These are phyloP conservation scores for Sphagnum magellanicum DNA, from an alignment of 228 moss, liverwort and hornwort species.

Conservation along the genomic window DNA sequence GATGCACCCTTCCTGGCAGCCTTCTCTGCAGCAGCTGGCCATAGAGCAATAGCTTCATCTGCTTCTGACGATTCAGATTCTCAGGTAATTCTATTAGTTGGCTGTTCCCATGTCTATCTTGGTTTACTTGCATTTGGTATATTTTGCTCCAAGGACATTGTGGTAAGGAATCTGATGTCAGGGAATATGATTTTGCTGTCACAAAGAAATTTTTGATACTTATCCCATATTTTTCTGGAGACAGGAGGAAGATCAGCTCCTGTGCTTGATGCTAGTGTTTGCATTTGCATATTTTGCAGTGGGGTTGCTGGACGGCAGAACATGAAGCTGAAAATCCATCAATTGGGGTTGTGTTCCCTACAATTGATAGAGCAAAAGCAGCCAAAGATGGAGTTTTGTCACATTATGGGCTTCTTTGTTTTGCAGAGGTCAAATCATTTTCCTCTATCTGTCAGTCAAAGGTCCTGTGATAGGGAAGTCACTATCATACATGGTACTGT, in stretches of 20 bases:
- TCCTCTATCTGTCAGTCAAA: too few relatives aligned
- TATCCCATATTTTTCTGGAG: too few relatives aligned
- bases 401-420: slow-evolving; percentile 28
- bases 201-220: too few relatives aligned
- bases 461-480: too few relatives aligned
- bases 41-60: slow-evolving; percentile 12
- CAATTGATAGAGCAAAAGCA: slow-evolving; percentile 27
- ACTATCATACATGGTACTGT: too few relatives aligned
- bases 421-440: slow-evolving; percentile 23
- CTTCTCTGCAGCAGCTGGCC: slow-evolving; percentile 42
- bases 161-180: too few relatives aligned
- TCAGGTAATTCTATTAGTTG: slow-evolving; percentile 16
- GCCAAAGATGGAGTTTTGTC: slow-evolving; percentile 23
- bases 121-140: too few relatives aligned
- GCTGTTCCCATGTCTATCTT: not conserved
- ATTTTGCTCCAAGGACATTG: too few relatives aligned
- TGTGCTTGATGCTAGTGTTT: too few relatives aligned
- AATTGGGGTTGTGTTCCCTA: slow-evolving; percentile 43
- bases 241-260: too few relatives aligned
- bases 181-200: too few relatives aligned
- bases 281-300: slow-evolving; percentile 11
- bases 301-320: slow-evolving; percentile 42
- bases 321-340: slow-evolving; percentile 37
- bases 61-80: slow-evolving; percentile 36
- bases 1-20: slow-evolving; percentile 44